These are phyloP conservation scores for Hibiscus trionum DNA, from an alignment of 345 rosid genomes.

Conservation along the genomic window DNA sequence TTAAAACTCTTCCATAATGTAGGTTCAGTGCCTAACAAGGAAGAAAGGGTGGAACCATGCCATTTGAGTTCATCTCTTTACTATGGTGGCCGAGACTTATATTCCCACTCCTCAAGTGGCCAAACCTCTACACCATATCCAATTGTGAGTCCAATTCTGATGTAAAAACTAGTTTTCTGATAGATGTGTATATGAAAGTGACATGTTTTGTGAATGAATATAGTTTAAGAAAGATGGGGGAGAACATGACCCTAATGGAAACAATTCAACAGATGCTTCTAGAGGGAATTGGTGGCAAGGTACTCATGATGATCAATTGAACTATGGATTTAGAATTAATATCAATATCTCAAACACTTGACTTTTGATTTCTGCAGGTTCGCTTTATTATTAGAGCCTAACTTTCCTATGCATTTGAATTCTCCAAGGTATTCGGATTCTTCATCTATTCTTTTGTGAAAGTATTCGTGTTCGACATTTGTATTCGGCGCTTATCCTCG, in stretches of 20 bases:
- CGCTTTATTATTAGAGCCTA: slow-evolving; percentile 65
- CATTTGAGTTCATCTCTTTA: slow-evolving; percentile 78
- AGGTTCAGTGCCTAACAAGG: slow-evolving; percentile 29
- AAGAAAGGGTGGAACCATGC: slow-evolving; percentile 54
- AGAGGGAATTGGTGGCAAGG: slow-evolving; percentile 99
- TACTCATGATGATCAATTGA: slow-evolving; percentile 8
- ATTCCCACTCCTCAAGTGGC: slow-evolving; percentile 31
- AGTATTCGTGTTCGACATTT: too few species aligned
- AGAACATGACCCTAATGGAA: slow-evolving; percentile 50
- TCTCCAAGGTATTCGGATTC: slow-evolving; percentile 1
- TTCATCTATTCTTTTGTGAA: too few species aligned
- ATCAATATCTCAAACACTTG: slow-evolving; percentile 6
- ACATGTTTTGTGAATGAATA: slow-evolving; percentile 14
- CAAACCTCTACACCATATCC: slow-evolving; percentile 34
- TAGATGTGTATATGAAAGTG: neutral
- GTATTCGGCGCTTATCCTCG: too few species aligned
- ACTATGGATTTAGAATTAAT: neutral
- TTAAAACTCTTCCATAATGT: neutral
- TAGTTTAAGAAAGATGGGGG: slow-evolving; percentile 53
- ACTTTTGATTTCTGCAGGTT: slow-evolving; percentile 44
- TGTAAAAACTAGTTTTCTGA: neutral
- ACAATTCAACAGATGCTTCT: slow-evolving; percentile 49
- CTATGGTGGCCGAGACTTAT: slow-evolving; percentile 83
- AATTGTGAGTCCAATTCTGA: slow-evolving; percentile 34
- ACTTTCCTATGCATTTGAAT: slow-evolving; percentile 18